Conservation (phyloP, 1,284 basidiomycete species). For the Apiotrichum veenhuisii region DNA sequence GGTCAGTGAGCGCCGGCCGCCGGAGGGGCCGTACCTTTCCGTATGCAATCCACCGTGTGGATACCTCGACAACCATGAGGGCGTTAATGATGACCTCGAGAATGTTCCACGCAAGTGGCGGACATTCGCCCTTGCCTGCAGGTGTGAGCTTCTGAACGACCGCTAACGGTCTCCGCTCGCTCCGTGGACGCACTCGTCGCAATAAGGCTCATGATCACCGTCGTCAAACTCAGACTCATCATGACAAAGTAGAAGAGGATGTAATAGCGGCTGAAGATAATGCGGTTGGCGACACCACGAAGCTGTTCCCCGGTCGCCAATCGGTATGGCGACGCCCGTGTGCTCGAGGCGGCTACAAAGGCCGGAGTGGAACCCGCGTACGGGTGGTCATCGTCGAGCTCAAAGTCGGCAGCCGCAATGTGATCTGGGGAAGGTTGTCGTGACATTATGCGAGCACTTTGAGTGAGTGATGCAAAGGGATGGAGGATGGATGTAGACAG, state of each 20-base stretch:
- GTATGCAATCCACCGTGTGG: slow-evolving; percentile 80
- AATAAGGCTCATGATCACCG: slow-evolving; percentile 78
- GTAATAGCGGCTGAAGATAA: slow-evolving; percentile 48
- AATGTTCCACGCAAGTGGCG: slow-evolving; percentile 68
- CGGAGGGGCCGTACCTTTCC: slow-evolving; percentile 63
- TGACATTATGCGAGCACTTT: neutral
- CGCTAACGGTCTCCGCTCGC: too few relatives aligned
- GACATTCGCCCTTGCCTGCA: slow-evolving; percentile 41
- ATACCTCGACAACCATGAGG: slow-evolving; percentile 88
- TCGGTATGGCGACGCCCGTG: slow-evolving; percentile 38
- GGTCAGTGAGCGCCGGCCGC: neutral
- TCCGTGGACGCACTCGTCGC: slow-evolving; percentile 40
- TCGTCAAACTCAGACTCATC: slow-evolving; percentile 83
- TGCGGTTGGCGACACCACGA: slow-evolving; percentile 48
- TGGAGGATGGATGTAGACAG: too few relatives aligned
- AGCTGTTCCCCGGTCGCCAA: slow-evolving; percentile 44
- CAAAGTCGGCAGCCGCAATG: slow-evolving; percentile 22
- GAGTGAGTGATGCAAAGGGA: too few relatives aligned
- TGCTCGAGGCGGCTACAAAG: neutral
- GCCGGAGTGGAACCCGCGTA: neutral
- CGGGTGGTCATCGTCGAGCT: slow-evolving; percentile 20
- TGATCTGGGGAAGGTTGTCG: neutral
- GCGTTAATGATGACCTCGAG: slow-evolving; percentile 86
- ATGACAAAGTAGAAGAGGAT: slow-evolving; percentile 76
- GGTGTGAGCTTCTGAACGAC: neutral